Conservation (phyloP, 176 grass and related monocot genomes). For the Guadua angustifolia region DNA sequence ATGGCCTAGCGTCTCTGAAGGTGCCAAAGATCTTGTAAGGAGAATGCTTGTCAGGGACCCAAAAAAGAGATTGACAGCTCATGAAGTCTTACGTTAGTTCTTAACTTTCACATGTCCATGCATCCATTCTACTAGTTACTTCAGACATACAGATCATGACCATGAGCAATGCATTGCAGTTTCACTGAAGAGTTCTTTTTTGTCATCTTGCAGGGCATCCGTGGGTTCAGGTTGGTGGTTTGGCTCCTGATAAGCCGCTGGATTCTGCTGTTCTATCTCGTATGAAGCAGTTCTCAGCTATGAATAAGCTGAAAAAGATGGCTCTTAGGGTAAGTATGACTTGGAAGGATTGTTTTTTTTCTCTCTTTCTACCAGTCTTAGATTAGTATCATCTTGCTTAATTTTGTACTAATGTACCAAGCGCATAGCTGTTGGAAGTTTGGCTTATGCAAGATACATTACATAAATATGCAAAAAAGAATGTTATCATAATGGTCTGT, state of each 20-base stretch:
- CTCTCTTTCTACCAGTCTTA: not conserved
- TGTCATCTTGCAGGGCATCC: constrained; percentile 68
- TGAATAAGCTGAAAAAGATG: constrained; percentile 96
- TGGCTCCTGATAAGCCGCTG: constrained; percentile 82
- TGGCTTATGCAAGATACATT: not conserved
- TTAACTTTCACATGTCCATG: not conserved
- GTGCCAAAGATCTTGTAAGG: constrained; percentile 89
- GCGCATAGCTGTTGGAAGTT: not conserved
- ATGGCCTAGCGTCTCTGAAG: constrained; percentile 91
- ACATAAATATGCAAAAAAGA: not conserved
- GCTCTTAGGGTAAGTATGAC: constrained; percentile 73
- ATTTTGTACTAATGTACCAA: constrained; percentile 5
- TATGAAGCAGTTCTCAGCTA: constrained; percentile 90
- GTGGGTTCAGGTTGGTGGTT: constrained; percentile 81
- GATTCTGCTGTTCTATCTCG: constrained; percentile 88
- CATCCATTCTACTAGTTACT: not conserved
- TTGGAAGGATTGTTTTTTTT: not conserved
- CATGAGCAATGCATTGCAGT: not conserved
- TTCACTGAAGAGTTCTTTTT: constrained; percentile 9
- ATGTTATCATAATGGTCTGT: not conserved
- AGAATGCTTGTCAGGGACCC: constrained; percentile 90
- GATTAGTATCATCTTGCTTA: constrained; percentile 13
- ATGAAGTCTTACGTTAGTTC: constrained; percentile 88
- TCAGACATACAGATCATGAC: not conserved
- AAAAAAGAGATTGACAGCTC: constrained; percentile 75